A percentile compares a stretch with the other conserved stretches of the same genome.
Conservation (phyloP, 1,284 basidiomycete genomes). For the Leccinum griseonigrum region DNA sequence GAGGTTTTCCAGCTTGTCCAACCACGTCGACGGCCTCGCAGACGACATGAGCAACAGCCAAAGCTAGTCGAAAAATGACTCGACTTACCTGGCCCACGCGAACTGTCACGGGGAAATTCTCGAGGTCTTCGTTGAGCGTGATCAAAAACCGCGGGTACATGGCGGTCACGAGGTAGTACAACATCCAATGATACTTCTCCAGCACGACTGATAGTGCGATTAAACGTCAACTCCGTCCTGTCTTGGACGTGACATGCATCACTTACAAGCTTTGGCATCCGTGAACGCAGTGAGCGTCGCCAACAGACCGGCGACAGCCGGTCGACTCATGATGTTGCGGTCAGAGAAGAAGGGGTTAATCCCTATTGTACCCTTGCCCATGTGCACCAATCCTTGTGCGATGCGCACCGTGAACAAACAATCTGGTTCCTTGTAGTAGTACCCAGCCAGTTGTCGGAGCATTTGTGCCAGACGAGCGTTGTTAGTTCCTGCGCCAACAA, state of each 20-base stretch:
- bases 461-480: constrained; percentile 98
- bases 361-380: constrained; percentile 99
- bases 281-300: constrained; percentile 91
- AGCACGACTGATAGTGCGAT: constrained; percentile 65
- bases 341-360: constrained; percentile 98
- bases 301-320: constrained; percentile 90
- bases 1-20: constrained; percentile 88
- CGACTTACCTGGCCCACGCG: constrained; percentile 84
- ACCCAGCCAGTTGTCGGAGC: constrained; percentile 93
- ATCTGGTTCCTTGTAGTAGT: constrained; percentile 97
- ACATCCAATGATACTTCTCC: constrained; percentile 97
- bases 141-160: constrained; percentile 99
- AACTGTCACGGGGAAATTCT: constrained; percentile 85
- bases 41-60: constrained; percentile 1
- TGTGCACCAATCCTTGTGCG: constrained; percentile 94
- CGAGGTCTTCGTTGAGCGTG: constrained; percentile 90
- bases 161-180: constrained; percentile 91
- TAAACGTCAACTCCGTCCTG: constrained; percentile 2
- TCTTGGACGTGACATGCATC: neutral
- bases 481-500: constrained; percentile 97
- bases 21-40: constrained; percentile 82
- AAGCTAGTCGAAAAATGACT: neutral
- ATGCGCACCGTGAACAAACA: constrained; percentile 97
- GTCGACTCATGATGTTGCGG: constrained; percentile 85
- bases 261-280: constrained; percentile 89